phyloP scores from a whole-genome alignment of 495 filamentous ascomycete genomes.

The Xylaria sp. region DNA sequence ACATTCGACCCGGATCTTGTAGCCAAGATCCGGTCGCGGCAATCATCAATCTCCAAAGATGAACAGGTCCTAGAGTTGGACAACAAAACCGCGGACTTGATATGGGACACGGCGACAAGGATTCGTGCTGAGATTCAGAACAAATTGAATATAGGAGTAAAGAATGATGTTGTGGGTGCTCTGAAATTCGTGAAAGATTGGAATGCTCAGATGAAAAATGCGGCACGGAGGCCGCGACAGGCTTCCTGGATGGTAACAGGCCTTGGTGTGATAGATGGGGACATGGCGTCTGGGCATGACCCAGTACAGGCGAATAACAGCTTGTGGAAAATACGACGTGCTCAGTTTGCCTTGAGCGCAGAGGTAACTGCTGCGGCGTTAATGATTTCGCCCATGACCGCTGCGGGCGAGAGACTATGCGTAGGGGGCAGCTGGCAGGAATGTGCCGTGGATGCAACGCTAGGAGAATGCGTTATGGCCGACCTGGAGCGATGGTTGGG shows the following conservation, averaged over 20 bases:
- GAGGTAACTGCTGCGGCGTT: slow-evolving; percentile 34
- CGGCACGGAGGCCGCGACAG: slow-evolving; percentile 31
- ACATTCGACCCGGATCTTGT: slow-evolving; percentile 24
- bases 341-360: slow-evolving; percentile 33
- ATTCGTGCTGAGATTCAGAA: slow-evolving; percentile 25
- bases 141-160: slow-evolving; percentile 30
- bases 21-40: slow-evolving; percentile 30
- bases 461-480: slow-evolving; percentile 30
- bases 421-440: slow-evolving; percentile 35
- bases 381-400: slow-evolving; percentile 29
- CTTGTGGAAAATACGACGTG: slow-evolving; percentile 26
- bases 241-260: slow-evolving; percentile 39
- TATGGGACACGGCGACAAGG: slow-evolving; percentile 24
- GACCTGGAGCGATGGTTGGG: slow-evolving; percentile 29
- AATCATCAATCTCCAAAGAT: no score
- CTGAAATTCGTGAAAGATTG: slow-evolving; percentile 33
- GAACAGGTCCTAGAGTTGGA: no score
- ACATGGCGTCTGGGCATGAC: no score
- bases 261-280: slow-evolving; percentile 30
- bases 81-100: neutral
- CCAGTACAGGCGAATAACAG: slow-evolving; percentile 7
- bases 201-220: slow-evolving; percentile 26
- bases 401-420: slow-evolving; percentile 25
- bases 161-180: slow-evolving; percentile 32
- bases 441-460: slow-evolving; percentile 25